Percentiles rank a stretch among this genome's conserved stretches.
Evolutionary conservation across 2,329 filamentous ascomycete genomes (phyloP).

Genomic region (Xylaria sp.): DNA sequence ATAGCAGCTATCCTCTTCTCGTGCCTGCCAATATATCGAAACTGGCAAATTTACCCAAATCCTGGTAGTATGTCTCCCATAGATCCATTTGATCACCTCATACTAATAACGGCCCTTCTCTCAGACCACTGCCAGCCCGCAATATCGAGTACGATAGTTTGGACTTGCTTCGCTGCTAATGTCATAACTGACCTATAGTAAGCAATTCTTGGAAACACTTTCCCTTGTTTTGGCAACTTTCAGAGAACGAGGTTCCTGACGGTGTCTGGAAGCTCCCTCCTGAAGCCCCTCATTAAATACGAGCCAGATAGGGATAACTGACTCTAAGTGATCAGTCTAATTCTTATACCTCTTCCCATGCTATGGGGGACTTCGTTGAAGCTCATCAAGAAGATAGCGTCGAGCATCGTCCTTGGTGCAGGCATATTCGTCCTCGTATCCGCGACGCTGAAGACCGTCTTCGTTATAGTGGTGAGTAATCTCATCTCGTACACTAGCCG

Average conservation of each 20-base stretch:
- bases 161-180: conserved; percentile 62
- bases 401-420: conserved; percentile 52
- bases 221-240: too few relatives aligned
- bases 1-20: conserved; percentile 58
- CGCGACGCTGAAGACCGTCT: conserved; percentile 52
- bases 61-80: conserved; percentile 59
- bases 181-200: conserved; percentile 65
- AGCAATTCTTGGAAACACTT: too few relatives aligned
- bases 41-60: conserved; percentile 66
- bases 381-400: conserved; percentile 52
- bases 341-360: conserved; percentile 67
- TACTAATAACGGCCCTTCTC: conserved; percentile 28
- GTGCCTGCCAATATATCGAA: conserved; percentile 59
- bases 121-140: conserved; percentile 57
- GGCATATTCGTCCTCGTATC: conserved; percentile 56
- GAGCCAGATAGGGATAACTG: too few relatives aligned
- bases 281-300: too few relatives aligned
- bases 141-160: conserved; percentile 58
- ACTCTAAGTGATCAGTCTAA: conserved; percentile 49
- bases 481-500: conserved; percentile 1
- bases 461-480: conserved; percentile 51
- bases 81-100: conserved; percentile 1
- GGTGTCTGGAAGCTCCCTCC: too few relatives aligned
- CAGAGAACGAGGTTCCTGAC: too few relatives aligned
- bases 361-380: conserved; percentile 53